Evolutionary conservation across 768 basidiomycete genomes (phyloP), one percentile per base, ranked within the genome.

Genomic region (Amanita polypyramis): DNA sequence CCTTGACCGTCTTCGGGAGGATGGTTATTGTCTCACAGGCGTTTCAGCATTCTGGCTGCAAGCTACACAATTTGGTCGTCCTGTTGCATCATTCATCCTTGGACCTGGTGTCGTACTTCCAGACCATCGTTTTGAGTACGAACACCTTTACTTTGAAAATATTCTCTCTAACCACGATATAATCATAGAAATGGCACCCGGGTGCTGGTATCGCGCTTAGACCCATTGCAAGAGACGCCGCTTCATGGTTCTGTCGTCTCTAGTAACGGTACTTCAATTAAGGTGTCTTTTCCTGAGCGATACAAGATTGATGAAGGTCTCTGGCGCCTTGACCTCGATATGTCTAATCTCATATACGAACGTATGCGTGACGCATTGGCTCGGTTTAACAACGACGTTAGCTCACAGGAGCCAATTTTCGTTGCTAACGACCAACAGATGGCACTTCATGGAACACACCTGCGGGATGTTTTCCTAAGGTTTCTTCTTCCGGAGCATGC

Each of bases 301-400:
- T 62, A 70, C 38, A 63, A 63, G 19, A 47, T 79, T 63, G 60
- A 72, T 35, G 65, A 72, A 2, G 74, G 75, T 2, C 48, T 55
- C 35, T 89, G 83, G 82, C 65, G 78, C 33, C 57, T 94, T 38
- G 92, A 94, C 56, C 60, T 90, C 2, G 85, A 82, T 4, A 70
- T 70, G 8, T 80, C 80, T 19, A 77, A 80, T 51, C 72, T 87
- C 39, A 71, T 79, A 11, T 80, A 74, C 51, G 69, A 78, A 25
- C 74, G 85, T 36, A 90, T 91, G 78, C 70, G 77, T 7, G 64
- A 69, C 1, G 89, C 91, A 8, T 72, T 93, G 19, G 55, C 62
- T 5, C 61, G 72, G 21, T 59, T 92, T 20, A 67, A 75, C 47
- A 65, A 73, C 15, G 76, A 91, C 54, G 75, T 80, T 0, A 57